These are phyloP conservation scores for Pestalotiopsis sp. DNA, from an alignment of 2,329 filamentous ascomycete species.

Conservation along the genomic window DNA sequence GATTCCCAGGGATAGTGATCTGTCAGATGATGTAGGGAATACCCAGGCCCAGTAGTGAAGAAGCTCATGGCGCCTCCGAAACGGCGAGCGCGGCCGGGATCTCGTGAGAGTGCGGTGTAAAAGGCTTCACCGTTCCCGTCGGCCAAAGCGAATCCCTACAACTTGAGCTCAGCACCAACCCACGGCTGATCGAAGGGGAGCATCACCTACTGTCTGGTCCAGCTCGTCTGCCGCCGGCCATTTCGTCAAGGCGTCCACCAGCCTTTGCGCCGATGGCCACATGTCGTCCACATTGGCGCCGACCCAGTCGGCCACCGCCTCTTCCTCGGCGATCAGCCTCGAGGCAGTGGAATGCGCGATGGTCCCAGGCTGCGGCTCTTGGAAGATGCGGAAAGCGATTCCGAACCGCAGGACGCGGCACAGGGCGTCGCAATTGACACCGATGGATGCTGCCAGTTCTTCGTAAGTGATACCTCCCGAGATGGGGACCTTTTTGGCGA, in stretches of 20 bases:
- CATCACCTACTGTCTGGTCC: neutral
- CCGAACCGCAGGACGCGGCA: neutral
- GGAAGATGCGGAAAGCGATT: neutral
- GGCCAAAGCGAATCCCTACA: neutral
- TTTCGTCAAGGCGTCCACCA: neutral
- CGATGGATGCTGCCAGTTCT: neutral
- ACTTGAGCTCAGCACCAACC: neutral
- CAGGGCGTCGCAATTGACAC: neutral
- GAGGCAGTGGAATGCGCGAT: neutral
- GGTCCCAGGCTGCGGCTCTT: neutral
- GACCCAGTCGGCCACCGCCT: slow-evolving; percentile 14
- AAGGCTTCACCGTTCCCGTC: neutral
- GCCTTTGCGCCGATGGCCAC: slow-evolving; percentile 14
- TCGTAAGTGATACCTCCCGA: neutral
- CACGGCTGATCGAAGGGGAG: neutral
- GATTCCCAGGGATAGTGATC: neutral
- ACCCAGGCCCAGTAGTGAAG: neutral
- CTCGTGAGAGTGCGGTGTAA: neutral
- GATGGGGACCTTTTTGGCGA: neutral
- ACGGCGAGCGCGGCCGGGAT: neutral
- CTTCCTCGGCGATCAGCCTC: slow-evolving; percentile 8
- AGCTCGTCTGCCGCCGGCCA: neutral
- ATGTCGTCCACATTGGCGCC: slow-evolving; percentile 16
- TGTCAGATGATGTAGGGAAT: neutral
- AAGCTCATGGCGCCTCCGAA: neutral